Evolutionary conservation across 805 yeast species (phyloP).

Genomic region (Blastobotrys robertii): DNA sequence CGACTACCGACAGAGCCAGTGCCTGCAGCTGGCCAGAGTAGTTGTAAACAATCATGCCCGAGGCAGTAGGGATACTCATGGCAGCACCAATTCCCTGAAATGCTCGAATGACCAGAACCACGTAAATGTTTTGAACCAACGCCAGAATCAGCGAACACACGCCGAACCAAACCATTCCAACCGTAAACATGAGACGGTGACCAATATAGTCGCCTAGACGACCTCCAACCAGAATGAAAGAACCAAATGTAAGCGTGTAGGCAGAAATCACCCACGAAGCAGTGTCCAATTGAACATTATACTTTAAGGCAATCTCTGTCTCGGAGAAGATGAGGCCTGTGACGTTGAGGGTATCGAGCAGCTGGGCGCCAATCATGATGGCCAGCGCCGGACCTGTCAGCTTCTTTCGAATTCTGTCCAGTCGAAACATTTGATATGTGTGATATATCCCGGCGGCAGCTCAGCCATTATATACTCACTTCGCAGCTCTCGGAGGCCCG

Average conservation of each 20-base stretch:
- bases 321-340: conserved; percentile 18
- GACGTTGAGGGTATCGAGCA: conserved; percentile 19
- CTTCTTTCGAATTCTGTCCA: conserved; percentile 3
- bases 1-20: conserved; percentile 22
- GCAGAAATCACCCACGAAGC: conserved; percentile 34
- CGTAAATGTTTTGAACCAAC: conserved; percentile 28
- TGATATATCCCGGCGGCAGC: no score
- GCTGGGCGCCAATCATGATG: conserved; percentile 10
- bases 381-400: conserved; percentile 10
- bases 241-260: conserved; percentile 36
- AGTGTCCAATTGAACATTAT: conserved; percentile 10
- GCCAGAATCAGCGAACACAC: conserved; percentile 30
- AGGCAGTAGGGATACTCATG: conserved; percentile 31
- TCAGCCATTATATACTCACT: no score
- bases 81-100: conserved; percentile 38
- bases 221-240: conserved; percentile 36
- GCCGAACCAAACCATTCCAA: conserved; percentile 20
- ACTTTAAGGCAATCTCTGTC: conserved; percentile 14
- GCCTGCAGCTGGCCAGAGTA: conserved; percentile 25
- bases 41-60: conserved; percentile 26
- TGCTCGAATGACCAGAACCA: conserved; percentile 35
- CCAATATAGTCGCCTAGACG: conserved; percentile 36
- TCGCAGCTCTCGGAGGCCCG: no score
- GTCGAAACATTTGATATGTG: background rate
- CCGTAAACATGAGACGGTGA: conserved; percentile 25